A percentile compares a stretch with the other conserved stretches of the same genome.
Evolutionary conservation across 331 rosid genomes (phyloP).

Genomic region (Stylosanthes scabra): DNA sequence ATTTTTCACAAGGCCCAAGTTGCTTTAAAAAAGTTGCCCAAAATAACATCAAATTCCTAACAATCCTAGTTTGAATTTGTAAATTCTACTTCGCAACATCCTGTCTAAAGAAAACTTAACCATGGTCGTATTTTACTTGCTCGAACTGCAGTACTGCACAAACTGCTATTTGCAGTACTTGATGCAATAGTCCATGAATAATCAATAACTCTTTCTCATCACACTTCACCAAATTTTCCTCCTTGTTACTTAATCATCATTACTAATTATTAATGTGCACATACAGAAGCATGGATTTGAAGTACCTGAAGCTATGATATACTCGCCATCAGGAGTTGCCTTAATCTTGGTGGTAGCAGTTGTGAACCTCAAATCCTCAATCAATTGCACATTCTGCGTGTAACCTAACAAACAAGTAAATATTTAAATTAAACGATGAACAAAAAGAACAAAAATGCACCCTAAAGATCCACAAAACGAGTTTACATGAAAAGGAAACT

Average conservation of each 20-base stretch:
- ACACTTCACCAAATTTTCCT: not conserved
- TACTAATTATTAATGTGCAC: not conserved
- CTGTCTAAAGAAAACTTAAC: not conserved
- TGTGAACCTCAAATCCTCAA: conserved; percentile 81
- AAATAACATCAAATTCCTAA: conserved; percentile 2
- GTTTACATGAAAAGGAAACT: not conserved
- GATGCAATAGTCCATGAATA: not conserved
- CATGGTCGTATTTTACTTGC: not conserved
- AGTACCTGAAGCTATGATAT: conserved; percentile 85
- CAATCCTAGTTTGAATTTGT: not conserved
- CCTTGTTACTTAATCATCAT: not conserved
- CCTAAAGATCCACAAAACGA: not conserved
- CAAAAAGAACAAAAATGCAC: not conserved
- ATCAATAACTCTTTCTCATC: not conserved
- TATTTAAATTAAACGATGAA: not conserved
- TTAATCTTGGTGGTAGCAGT: conserved; percentile 87
- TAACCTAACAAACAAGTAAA: conserved; percentile 56
- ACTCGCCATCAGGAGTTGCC: conserved; percentile 89
- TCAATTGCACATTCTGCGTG: conserved; percentile 64
- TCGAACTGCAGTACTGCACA: not conserved
- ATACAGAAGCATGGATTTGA: conserved; percentile 14
- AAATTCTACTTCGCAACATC: not conserved
- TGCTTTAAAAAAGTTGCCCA: not conserved
- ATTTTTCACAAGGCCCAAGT: conserved; percentile 1
- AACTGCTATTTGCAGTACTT: not conserved